phyloP scores from a whole-genome alignment of 2,329 filamentous ascomycete species.

The Elsinoe arachidis region DNA sequence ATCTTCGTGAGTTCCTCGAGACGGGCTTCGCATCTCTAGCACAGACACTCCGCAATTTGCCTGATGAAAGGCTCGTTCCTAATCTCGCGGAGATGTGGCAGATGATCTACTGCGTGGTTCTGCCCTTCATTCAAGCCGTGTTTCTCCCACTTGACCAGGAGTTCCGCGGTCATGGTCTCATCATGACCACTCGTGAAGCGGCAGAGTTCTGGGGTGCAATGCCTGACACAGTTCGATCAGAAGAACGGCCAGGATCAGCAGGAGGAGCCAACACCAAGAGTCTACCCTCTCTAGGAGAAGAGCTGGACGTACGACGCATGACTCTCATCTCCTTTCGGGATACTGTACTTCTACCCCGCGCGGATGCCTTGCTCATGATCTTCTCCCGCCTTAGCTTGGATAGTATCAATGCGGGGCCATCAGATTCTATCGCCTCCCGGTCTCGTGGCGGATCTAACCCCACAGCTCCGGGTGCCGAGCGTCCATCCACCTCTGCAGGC shows the following conservation, averaged over 20 bases:
- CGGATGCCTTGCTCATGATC: conserved; percentile 78
- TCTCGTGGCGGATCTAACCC: conserved; percentile 22
- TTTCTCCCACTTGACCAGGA: conserved; percentile 90
- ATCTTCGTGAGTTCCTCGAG: conserved; percentile 64
- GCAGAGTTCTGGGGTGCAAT: conserved; percentile 84
- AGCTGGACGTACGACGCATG: conserved; percentile 79
- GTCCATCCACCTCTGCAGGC: conserved; percentile 59
- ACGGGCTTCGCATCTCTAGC: conserved; percentile 82
- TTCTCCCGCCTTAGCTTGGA: conserved; percentile 86
- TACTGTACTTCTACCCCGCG: conserved; percentile 75
- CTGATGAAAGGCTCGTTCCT: conserved; percentile 83
- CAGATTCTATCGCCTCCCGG: conserved; percentile 21
- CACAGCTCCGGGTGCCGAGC: conserved; percentile 25
- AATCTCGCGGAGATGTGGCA: conserved; percentile 91
- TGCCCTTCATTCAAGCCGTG: conserved; percentile 91
- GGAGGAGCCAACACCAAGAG: conserved; percentile 30
- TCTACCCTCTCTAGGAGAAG: conserved; percentile 42
- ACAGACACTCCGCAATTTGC: conserved; percentile 65
- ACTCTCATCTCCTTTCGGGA: conserved; percentile 85
- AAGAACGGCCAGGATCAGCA: conserved; percentile 35
- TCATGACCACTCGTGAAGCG: conserved; percentile 71
- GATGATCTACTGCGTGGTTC: conserved; percentile 77
- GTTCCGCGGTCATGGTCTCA: conserved; percentile 71
- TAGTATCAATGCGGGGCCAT: conserved; percentile 46
- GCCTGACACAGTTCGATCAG: conserved; percentile 34